Evolutionary conservation across 345 rosid genomes (phyloP).

Genomic region (Limnanthes douglasii): DNA sequence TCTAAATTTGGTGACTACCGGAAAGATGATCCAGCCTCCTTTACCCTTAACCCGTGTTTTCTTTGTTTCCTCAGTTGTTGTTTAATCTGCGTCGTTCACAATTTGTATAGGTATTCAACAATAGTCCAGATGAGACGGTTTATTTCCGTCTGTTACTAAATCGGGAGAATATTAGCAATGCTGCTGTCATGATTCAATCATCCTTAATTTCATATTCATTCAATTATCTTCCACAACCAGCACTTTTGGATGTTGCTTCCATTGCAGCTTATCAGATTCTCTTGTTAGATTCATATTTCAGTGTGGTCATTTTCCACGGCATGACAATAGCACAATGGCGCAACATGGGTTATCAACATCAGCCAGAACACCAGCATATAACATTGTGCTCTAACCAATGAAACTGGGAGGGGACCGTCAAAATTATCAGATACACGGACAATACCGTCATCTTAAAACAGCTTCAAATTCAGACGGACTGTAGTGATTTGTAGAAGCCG

Average conservation of each 20-base stretch:
- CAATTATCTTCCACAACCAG: constrained; percentile 69
- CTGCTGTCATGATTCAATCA: constrained; percentile 98
- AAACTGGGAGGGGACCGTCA: no score
- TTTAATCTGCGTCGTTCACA: constrained; percentile 94
- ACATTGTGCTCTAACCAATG: no score
- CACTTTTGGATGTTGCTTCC: constrained; percentile 92
- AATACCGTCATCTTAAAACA: no score
- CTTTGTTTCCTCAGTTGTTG: constrained; percentile 97
- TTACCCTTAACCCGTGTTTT: constrained; percentile 74
- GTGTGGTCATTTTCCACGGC: constrained; percentile 93
- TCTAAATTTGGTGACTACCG: constrained; percentile 92
- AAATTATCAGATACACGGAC: no score
- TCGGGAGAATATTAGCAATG: constrained; percentile 82
- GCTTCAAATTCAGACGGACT: no score
- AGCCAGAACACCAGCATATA: constrained; percentile 87
- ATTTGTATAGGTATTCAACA: constrained; percentile 98
- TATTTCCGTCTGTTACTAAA: constrained; percentile 88
- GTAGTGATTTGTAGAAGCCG: no score
- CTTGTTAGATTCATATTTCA: constrained; percentile 83
- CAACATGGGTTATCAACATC: constrained; percentile 88
- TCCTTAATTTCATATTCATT: constrained; percentile 77
- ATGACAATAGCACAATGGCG: constrained; percentile 99
- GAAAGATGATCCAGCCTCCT: constrained; percentile 94
- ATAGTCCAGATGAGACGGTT: constrained; percentile 98
- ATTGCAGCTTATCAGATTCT: constrained; percentile 88